Conservation (phyloP, 2,329 filamentous ascomycete species). For the Dothistroma septosporum region DNA sequence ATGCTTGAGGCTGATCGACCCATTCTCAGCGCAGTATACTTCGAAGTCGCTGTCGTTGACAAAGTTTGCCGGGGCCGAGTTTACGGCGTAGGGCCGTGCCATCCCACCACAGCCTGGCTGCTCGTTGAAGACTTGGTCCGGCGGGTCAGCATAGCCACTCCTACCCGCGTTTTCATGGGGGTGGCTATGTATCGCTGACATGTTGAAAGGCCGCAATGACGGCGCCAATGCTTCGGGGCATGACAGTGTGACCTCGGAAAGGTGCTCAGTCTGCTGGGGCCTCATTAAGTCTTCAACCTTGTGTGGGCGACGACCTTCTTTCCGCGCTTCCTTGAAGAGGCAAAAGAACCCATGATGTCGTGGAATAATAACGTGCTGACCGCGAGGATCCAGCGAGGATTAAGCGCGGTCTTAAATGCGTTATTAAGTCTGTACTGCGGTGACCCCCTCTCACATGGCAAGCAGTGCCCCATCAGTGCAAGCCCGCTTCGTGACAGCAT, state of each 20-base stretch:
- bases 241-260: background rate
- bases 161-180: conserved; percentile 18
- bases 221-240: conserved; percentile 11
- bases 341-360: background rate
- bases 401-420: too few relatives aligned
- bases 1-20: conserved; percentile 14
- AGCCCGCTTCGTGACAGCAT: too few relatives aligned
- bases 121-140: conserved; percentile 17
- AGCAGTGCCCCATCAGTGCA: too few relatives aligned
- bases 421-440: too few relatives aligned
- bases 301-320: too few relatives aligned
- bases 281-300: too few relatives aligned
- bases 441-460: too few relatives aligned
- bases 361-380: background rate
- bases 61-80: conserved; percentile 19
- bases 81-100: conserved; percentile 19
- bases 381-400: background rate
- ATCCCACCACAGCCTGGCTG: conserved; percentile 11
- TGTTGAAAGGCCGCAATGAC: conserved; percentile 13
- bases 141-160: conserved; percentile 21
- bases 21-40: conserved; percentile 18
- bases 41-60: conserved; percentile 18
- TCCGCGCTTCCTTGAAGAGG: too few relatives aligned
- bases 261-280: background rate
- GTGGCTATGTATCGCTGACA: conserved; percentile 26